Evolutionary conservation across 768 basidiomycete genomes (phyloP).

Genomic region (Lepiota venenata): DNA sequence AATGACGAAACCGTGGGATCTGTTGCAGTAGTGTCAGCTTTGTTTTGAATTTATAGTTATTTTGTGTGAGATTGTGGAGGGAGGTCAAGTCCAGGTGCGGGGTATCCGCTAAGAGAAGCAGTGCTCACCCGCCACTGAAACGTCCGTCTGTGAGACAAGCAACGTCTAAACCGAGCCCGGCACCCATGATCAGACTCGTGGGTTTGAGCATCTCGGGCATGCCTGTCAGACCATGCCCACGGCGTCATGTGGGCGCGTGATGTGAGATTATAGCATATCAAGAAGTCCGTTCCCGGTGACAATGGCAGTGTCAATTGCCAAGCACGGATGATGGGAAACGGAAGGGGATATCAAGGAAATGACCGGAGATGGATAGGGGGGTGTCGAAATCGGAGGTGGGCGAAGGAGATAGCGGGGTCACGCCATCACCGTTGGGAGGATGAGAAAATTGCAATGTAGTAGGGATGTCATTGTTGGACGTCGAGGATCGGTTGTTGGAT

Average conservation of each 20-base stretch:
- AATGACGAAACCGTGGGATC: slow-evolving; percentile 95
- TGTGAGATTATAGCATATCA: not conserved
- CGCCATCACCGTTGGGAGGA: too few relatives aligned
- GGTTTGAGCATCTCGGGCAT: slow-evolving; percentile 99
- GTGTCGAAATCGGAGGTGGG: not conserved
- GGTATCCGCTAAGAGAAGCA: slow-evolving; percentile 11
- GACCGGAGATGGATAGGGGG: slow-evolving; percentile 6
- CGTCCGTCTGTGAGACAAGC: slow-evolving; percentile 97
- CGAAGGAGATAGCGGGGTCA: not conserved
- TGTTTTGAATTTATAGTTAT: not conserved
- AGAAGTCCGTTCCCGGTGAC: not conserved
- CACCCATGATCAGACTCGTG: slow-evolving; percentile 97
- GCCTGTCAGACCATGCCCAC: slow-evolving; percentile 39
- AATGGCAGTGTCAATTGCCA: slow-evolving; percentile 2
- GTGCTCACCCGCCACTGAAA: slow-evolving; percentile 91
- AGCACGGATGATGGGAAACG: slow-evolving; percentile 22
- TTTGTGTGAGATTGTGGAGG: not conserved
- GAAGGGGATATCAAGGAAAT: slow-evolving; percentile 1
- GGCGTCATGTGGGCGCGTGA: not conserved
- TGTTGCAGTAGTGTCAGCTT: slow-evolving; percentile 24
- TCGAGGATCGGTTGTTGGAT: too few relatives aligned
- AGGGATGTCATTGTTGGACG: too few relatives aligned
- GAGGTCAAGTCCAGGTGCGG: too few relatives aligned
- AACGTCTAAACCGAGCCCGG: slow-evolving; percentile 92
- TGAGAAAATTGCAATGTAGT: too few relatives aligned